Percentiles rank a stretch among this genome's conserved stretches.
phyloP scores from a whole-genome alignment of 257 asterid genomes.

The Paraleonurus japonicus region DNA sequence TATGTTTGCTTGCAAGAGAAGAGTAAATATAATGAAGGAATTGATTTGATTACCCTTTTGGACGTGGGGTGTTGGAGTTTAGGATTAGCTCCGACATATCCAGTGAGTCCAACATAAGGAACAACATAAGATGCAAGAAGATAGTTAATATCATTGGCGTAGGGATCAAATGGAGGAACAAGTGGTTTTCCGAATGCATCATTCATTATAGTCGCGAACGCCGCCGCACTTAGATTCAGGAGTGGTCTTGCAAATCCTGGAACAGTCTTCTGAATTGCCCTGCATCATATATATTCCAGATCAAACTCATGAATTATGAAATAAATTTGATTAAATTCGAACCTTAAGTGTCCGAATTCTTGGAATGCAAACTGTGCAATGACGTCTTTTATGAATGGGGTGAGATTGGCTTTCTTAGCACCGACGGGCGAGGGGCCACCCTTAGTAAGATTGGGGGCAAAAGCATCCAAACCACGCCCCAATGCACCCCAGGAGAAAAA shows the following conservation, averaged over 20 bases:
- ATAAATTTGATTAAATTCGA: not conserved
- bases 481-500: constrained; percentile 68
- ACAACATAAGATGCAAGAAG: constrained; percentile 75
- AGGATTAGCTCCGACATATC: constrained; percentile 86
- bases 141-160: constrained; percentile 67
- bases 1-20: too few species aligned
- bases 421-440: constrained; percentile 81
- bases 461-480: constrained; percentile 57
- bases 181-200: constrained; percentile 49
- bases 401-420: constrained; percentile 42
- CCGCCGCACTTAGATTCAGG: constrained; percentile 47
- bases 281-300: too few species aligned
- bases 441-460: constrained; percentile 49
- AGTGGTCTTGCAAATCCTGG: constrained; percentile 77
- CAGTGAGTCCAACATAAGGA: constrained; percentile 93
- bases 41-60: constrained; percentile 40
- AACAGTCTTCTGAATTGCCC: constrained; percentile 71
- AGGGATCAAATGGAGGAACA: constrained; percentile 76
- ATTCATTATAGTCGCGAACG: constrained; percentile 64
- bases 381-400: constrained; percentile 48
- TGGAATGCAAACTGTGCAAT: constrained; percentile 75
- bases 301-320: too few species aligned
- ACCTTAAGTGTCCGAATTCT: constrained; percentile 92
- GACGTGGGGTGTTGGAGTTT: constrained; percentile 51
- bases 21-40: too few species aligned